Percentiles rank a stretch among this genome's conserved stretches.
These are phyloP conservation scores for Trametes hirsuta DNA, from an alignment of 1,284 basidiomycete species.

Conservation along the genomic window DNA sequence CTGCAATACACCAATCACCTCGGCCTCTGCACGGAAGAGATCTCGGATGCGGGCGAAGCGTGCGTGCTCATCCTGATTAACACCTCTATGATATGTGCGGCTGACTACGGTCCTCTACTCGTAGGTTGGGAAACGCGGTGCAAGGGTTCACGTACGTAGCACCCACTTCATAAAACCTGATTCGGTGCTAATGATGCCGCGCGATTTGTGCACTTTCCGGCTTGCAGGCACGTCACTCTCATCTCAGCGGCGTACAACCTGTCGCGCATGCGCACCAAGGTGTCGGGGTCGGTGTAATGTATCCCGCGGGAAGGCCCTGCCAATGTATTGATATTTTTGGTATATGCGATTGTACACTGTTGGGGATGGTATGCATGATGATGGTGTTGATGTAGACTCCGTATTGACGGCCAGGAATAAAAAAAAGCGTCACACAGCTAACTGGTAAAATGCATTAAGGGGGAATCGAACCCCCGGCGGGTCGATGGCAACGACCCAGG, in stretches of 20 bases:
- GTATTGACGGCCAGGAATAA: too few relatives aligned
- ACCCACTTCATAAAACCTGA: background rate
- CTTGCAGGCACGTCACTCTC: slow-evolving; percentile 71
- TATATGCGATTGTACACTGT: too few relatives aligned
- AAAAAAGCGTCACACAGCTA: too few relatives aligned
- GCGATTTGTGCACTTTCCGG: too few relatives aligned
- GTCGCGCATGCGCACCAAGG: slow-evolving; percentile 54
- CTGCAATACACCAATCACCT: slow-evolving; percentile 85
- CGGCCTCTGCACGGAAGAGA: slow-evolving; percentile 84
- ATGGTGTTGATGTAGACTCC: too few relatives aligned
- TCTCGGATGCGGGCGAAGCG: slow-evolving; percentile 80
- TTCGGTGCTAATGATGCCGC: background rate
- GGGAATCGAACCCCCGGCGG: slow-evolving; percentile 82
- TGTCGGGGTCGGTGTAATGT: background rate
- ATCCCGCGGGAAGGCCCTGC: background rate
- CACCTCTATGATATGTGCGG: background rate
- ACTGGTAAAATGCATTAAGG: slow-evolving; percentile 55
- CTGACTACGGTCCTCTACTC: background rate
- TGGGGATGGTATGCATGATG: too few relatives aligned
- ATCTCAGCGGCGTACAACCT: slow-evolving; percentile 84
- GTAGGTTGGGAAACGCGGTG: slow-evolving; percentile 79
- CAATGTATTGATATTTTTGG: too few relatives aligned
- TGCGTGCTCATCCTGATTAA: slow-evolving; percentile 36
- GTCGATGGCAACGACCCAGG: slow-evolving; percentile 44
- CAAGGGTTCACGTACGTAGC: slow-evolving; percentile 80